phyloP scores from a whole-genome alignment of 2,329 filamentous ascomycete genomes.

The Aspergillus cejpii region DNA sequence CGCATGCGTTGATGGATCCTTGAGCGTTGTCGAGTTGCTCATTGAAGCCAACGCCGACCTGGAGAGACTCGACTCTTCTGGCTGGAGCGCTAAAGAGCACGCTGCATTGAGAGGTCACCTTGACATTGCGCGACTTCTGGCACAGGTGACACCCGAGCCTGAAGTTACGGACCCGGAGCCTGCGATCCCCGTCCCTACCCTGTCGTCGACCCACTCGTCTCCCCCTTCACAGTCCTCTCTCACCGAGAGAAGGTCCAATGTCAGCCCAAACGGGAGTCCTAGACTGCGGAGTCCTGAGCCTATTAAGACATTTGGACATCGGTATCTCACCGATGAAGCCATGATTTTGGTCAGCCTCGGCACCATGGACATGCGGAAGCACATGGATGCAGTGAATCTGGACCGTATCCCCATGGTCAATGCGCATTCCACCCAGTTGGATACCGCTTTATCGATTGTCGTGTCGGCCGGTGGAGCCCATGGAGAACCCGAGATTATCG shows the following conservation, averaged over 20 bases:
- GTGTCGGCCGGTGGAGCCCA: slow-evolving; percentile 77
- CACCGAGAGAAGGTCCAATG: slow-evolving; percentile 40
- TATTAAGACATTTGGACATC: slow-evolving; percentile 91
- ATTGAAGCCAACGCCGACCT: slow-evolving; percentile 71
- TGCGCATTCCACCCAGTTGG: slow-evolving; percentile 86
- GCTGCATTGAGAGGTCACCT: slow-evolving; percentile 85
- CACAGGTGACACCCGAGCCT: slow-evolving; percentile 47
- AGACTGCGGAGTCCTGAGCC: slow-evolving; percentile 54
- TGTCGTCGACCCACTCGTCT: slow-evolving; percentile 32
- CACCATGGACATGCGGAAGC: slow-evolving; percentile 87
- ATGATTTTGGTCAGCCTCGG: slow-evolving; percentile 89
- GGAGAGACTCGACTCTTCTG: slow-evolving; percentile 70
- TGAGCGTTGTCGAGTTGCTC: slow-evolving; percentile 67
- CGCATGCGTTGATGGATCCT: slow-evolving; percentile 79
- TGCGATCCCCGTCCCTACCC: slow-evolving; percentile 26
- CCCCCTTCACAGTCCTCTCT: slow-evolving; percentile 36
- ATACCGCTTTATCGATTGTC: slow-evolving; percentile 87
- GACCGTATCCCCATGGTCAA: slow-evolving; percentile 81
- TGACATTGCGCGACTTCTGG: slow-evolving; percentile 65
- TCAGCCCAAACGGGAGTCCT: slow-evolving; percentile 36
- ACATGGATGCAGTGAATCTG: slow-evolving; percentile 70
- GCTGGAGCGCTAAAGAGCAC: slow-evolving; percentile 92
- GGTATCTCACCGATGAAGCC: slow-evolving; percentile 82
- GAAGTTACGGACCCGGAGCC: slow-evolving; percentile 31
- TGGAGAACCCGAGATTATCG: slow-evolving; percentile 82